Evolutionary conservation across 2,329 filamentous ascomycete genomes (phyloP).

Genomic region (Didymella glomerata): DNA sequence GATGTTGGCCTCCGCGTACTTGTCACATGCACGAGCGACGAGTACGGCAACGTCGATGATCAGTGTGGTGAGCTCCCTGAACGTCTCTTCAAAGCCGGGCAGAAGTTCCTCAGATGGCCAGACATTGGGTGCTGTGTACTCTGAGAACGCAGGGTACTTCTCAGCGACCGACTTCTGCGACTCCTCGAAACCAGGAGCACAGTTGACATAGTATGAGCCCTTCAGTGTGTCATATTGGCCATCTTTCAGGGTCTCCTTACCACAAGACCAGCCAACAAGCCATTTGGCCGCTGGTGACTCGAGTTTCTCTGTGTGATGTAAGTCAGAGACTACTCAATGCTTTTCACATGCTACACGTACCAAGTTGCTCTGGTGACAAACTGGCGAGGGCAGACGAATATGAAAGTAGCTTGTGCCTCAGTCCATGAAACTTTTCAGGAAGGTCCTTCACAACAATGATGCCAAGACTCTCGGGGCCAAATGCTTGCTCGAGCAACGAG

Average conservation of each 20-base stretch:
- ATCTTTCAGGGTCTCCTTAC: slow-evolving; percentile 81
- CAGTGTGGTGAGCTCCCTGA: slow-evolving; percentile 79
- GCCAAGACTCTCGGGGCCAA: slow-evolving; percentile 88
- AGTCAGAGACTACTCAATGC: slow-evolving; percentile 6
- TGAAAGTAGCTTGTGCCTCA: slow-evolving; percentile 79
- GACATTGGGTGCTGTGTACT: slow-evolving; percentile 89
- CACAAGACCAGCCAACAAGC: slow-evolving; percentile 78
- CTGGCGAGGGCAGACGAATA: slow-evolving; percentile 91
- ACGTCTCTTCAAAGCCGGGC: slow-evolving; percentile 76
- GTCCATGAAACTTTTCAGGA: slow-evolving; percentile 72
- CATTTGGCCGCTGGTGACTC: slow-evolving; percentile 64
- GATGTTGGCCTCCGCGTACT: slow-evolving; percentile 82
- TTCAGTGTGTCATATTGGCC: slow-evolving; percentile 82
- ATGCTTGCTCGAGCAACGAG: slow-evolving; percentile 76
- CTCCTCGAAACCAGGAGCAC: slow-evolving; percentile 70
- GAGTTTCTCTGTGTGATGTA: slow-evolving; percentile 50
- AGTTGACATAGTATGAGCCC: slow-evolving; percentile 86
- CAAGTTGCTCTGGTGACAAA: slow-evolving; percentile 74
- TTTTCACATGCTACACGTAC: slow-evolving; percentile 55
- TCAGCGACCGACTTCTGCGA: slow-evolving; percentile 59
- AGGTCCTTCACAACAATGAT: slow-evolving; percentile 94
- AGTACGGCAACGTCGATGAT: slow-evolving; percentile 90
- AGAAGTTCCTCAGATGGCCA: slow-evolving; percentile 78
- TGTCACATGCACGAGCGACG: slow-evolving; percentile 89
- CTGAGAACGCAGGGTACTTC: slow-evolving; percentile 74